phyloP scores from a whole-genome alignment of 164 flowering plant species.

The Sedum album region DNA sequence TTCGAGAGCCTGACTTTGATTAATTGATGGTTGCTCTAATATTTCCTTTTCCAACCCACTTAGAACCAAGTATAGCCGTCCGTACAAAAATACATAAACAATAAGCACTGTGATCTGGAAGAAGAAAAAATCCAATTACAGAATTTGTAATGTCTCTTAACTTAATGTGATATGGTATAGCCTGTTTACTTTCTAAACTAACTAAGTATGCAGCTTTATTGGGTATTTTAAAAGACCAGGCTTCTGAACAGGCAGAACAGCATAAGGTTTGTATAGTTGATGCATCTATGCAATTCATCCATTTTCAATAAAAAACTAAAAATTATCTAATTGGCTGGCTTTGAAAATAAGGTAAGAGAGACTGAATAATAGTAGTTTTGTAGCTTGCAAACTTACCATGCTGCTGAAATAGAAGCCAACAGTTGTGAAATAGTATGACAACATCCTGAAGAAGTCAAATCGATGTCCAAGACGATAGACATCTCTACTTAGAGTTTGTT shows the following conservation, averaged over 20 bases:
- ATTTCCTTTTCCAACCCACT: slow-evolving; percentile 84
- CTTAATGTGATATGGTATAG: neutral
- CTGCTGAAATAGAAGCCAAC: slow-evolving; percentile 96
- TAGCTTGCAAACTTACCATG: slow-evolving; percentile 49
- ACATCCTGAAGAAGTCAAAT: slow-evolving; percentile 93
- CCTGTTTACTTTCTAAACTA: neutral
- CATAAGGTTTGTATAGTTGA: neutral
- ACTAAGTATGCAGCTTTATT: neutral
- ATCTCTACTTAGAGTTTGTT: slow-evolving; percentile 95
- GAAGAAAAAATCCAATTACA: neutral
- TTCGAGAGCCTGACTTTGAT: slow-evolving; percentile 64
- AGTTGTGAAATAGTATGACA: slow-evolving; percentile 91
- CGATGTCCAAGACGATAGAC: slow-evolving; percentile 94
- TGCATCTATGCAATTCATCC: neutral
- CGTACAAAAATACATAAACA: slow-evolving; percentile 82
- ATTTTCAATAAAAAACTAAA: neutral
- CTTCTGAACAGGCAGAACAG: neutral
- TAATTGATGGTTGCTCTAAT: slow-evolving; percentile 41
- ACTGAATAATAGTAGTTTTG: neutral
- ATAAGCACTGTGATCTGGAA: slow-evolving; percentile 87
- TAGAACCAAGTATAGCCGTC: slow-evolving; percentile 82
- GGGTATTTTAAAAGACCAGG: neutral
- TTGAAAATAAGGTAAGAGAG: neutral
- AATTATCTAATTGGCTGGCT: neutral
- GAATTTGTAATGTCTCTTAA: neutral